Base-by-base conservation (phyloP, 305 asterid species). In the Fraxinus albicans region DNA sequence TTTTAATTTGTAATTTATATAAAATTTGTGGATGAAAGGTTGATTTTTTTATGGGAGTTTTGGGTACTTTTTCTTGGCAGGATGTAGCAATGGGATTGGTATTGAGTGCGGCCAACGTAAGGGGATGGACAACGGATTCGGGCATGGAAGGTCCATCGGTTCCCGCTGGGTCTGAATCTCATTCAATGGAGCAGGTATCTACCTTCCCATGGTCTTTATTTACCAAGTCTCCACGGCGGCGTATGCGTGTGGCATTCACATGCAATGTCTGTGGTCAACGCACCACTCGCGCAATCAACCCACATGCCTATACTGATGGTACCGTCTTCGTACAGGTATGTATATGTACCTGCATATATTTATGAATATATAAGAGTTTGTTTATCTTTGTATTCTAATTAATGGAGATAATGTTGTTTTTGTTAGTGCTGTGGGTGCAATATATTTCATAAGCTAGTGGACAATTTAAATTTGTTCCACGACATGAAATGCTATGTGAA, bases 261-360 rank as follows among this genome's bases (percentile, higher is more conserved):
- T 96, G 99, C 89, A 96, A 94, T 23, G 94, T 96, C 4, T 96
- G 99, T 47, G 98, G 99, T 65, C 99, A 96, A 84, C 91, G 99
- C 80, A 96, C 99, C 17, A 96, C 98, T 0, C 97, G 99, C 2
- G 99, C 99, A 42, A 96, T 96, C 89, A 96, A 96, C 81, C 99
- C 98, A 0, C 99, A 96, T 78, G 99, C 98, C 69, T 96, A 96
- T 65, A 94, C 98, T 0, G 99, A 96, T 74, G 99, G 99, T 88
- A 96, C 99, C 4, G 98, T 96, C 27, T 96, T 96, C 77, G 99
- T 96, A 4, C 99, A 96, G 98, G 99, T 94, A 87, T 58, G 98
- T 93, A 87, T 58, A 2, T 38, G 31, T 78, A 9, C 34, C 31
- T 63, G 2, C 73, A 63, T 7, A 21, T 63, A 7, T 63, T 63